These are phyloP conservation scores for Fusarium sp. DNA, from an alignment of 2,329 filamentous ascomycete species.

Conservation along the genomic window DNA sequence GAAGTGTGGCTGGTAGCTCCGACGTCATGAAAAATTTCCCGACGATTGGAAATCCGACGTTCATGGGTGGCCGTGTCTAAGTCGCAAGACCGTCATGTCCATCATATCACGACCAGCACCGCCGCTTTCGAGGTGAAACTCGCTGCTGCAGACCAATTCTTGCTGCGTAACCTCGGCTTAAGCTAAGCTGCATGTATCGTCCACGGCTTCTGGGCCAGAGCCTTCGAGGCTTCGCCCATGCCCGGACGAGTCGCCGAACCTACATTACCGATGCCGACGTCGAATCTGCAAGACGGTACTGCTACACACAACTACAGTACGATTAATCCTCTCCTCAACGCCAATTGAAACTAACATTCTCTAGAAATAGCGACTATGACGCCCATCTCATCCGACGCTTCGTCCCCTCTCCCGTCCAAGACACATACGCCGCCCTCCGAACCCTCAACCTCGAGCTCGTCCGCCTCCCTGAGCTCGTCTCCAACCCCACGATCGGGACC, in stretches of 20 bases:
- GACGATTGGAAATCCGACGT: slow-evolving; percentile 40
- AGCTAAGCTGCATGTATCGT: slow-evolving; percentile 52
- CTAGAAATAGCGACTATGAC: slow-evolving; percentile 87
- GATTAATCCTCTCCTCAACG: not conserved
- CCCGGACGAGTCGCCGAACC: slow-evolving; percentile 49
- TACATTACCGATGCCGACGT: slow-evolving; percentile 65
- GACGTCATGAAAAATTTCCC: slow-evolving; percentile 46
- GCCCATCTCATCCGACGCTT: slow-evolving; percentile 89
- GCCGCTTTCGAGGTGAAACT: slow-evolving; percentile 1
- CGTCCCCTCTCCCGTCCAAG: slow-evolving; percentile 77
- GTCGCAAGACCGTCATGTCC: slow-evolving; percentile 22
- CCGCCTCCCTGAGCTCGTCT: slow-evolving; percentile 88
- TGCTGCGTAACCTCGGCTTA: not conserved
- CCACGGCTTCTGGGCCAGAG: slow-evolving; percentile 51
- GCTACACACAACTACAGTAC: slow-evolving; percentile 64
- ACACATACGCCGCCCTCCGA: slow-evolving; percentile 90
- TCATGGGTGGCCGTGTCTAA: slow-evolving; percentile 39
- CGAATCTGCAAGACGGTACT: slow-evolving; percentile 65
- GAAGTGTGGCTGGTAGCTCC: slow-evolving; percentile 28
- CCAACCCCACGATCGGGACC: slow-evolving; percentile 84
- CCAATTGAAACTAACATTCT: slow-evolving; percentile 14
- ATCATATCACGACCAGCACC: slow-evolving; percentile 19
- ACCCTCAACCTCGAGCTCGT: slow-evolving; percentile 94
- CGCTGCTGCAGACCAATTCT: not conserved
- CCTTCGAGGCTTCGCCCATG: slow-evolving; percentile 51